Evolutionary conservation across 2,329 filamentous ascomycete genomes (phyloP).

Genomic region (Alternaria sp.): DNA sequence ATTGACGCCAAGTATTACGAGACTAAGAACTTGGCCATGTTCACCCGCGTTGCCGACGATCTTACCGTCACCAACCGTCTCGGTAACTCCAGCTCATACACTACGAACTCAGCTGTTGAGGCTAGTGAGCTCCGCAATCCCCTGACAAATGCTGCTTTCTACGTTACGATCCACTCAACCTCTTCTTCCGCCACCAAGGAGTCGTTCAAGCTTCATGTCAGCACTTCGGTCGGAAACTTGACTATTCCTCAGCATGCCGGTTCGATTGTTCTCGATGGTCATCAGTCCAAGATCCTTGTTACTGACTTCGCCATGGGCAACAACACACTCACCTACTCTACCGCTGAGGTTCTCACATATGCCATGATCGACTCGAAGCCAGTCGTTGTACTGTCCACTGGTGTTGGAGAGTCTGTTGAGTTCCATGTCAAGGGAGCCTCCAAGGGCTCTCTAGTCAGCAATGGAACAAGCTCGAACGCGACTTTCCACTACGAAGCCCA

Average conservation of each 20-base stretch:
- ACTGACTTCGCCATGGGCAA: slow-evolving; percentile 66
- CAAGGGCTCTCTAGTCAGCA: slow-evolving; percentile 51
- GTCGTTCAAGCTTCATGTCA: slow-evolving; percentile 63
- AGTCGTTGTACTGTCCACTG: slow-evolving; percentile 52
- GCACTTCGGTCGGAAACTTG: slow-evolving; percentile 64
- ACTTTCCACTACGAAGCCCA: slow-evolving; percentile 53
- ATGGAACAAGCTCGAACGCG: slow-evolving; percentile 53
- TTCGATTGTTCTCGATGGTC: slow-evolving; percentile 64
- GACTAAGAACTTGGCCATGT: slow-evolving; percentile 68
- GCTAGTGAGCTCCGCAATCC: slow-evolving; percentile 67
- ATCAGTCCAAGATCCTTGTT: slow-evolving; percentile 68
- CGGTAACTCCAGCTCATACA: slow-evolving; percentile 59
- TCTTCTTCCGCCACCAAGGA: slow-evolving; percentile 62
- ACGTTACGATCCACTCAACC: slow-evolving; percentile 64
- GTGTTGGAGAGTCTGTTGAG: slow-evolving; percentile 51
- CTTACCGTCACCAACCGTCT: slow-evolving; percentile 63
- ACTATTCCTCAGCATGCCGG: slow-evolving; percentile 62
- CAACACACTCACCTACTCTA: slow-evolving; percentile 63
- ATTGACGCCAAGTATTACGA: slow-evolving; percentile 69
- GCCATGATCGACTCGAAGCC: slow-evolving; percentile 48
- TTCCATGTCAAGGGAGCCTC: slow-evolving; percentile 50
- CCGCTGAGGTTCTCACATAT: slow-evolving; percentile 61
- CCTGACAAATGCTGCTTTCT: slow-evolving; percentile 65
- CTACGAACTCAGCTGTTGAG: slow-evolving; percentile 61
- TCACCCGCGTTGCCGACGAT: slow-evolving; percentile 66